phyloP scores from a whole-genome alignment of 2,329 filamentous ascomycete species.

The Apiospora malaysiana region DNA sequence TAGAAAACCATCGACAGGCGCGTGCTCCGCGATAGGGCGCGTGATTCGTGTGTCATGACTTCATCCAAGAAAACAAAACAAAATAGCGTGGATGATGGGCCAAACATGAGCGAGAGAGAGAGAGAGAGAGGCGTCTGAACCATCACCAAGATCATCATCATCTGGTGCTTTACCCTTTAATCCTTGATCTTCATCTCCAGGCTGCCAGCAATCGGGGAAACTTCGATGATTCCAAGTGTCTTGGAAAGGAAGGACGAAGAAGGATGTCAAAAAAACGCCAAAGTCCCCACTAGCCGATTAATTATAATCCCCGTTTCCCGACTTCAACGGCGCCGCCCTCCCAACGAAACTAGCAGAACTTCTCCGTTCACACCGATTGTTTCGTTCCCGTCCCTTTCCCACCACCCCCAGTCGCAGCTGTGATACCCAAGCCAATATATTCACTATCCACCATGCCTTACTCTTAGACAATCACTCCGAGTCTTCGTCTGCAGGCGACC shows the following conservation, averaged over 20 bases:
- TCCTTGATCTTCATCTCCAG: neutral
- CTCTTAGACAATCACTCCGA: slow-evolving; percentile 12
- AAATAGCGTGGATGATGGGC: neutral
- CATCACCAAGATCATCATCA: neutral
- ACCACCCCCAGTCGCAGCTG: neutral
- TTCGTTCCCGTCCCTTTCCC: neutral
- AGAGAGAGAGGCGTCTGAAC: neutral
- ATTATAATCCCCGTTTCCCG: slow-evolving; percentile 10
- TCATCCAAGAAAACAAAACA: slow-evolving; percentile 5
- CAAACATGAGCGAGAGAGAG: neutral
- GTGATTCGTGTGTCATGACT: slow-evolving; percentile 5
- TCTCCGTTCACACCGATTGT: slow-evolving; percentile 11
- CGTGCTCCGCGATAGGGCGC: neutral
- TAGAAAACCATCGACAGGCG: neutral
- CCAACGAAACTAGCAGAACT: slow-evolving; percentile 16
- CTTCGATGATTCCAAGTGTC: neutral
- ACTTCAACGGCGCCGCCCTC: slow-evolving; percentile 14
- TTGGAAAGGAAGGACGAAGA: neutral
- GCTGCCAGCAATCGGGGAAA: neutral
- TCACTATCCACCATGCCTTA: slow-evolving; percentile 12
- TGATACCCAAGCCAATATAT: slow-evolving; percentile 10
- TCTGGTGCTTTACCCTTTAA: neutral
- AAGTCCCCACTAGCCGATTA: neutral
- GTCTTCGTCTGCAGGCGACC: slow-evolving; percentile 6
- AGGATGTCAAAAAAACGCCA: neutral